Conservation (phyloP, 2,329 filamentous ascomycete genomes). For the Apiospora sp. region DNA sequence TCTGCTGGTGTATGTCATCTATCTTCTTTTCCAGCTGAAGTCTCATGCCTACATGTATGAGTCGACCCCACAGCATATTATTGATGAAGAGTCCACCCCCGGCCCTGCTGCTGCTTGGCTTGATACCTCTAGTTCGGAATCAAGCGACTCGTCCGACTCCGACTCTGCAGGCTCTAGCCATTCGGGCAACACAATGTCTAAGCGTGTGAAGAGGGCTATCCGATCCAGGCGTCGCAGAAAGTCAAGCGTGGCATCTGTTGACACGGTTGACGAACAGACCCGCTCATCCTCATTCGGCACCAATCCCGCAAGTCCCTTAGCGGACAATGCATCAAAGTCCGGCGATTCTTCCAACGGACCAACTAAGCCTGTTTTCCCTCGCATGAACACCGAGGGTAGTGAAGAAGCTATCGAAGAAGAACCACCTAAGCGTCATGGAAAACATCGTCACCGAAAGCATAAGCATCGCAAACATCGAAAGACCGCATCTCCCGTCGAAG, state of each 20-base stretch:
- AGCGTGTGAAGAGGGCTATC: slow-evolving; percentile 79
- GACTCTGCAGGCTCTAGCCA: slow-evolving; percentile 75
- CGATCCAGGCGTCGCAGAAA: slow-evolving; percentile 76
- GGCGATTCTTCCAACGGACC: slow-evolving; percentile 50
- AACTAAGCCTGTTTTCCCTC: slow-evolving; percentile 40
- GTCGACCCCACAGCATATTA: slow-evolving; percentile 89
- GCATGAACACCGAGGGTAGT: slow-evolving; percentile 48
- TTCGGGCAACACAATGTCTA: slow-evolving; percentile 70
- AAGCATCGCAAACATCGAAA: slow-evolving; percentile 48
- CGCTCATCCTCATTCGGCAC: slow-evolving; percentile 54
- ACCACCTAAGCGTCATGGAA: slow-evolving; percentile 40
- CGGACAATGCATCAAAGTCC: slow-evolving; percentile 47
- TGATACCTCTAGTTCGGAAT: slow-evolving; percentile 70
- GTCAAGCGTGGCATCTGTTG: slow-evolving; percentile 76
- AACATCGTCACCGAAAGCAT: slow-evolving; percentile 52
- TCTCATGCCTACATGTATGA: slow-evolving; percentile 92
- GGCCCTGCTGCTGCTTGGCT: slow-evolving; percentile 85
- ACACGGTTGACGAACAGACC: slow-evolving; percentile 52
- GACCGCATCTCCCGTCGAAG: slow-evolving; percentile 32
- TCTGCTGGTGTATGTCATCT: slow-evolving; percentile 81
- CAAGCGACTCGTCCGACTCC: slow-evolving; percentile 64
- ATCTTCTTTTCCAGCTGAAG: slow-evolving; percentile 89
- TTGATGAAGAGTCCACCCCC: slow-evolving; percentile 89
- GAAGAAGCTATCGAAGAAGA: slow-evolving; percentile 58
- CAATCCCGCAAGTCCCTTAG: slow-evolving; percentile 42